A percentile compares a stretch with the other conserved stretches of the same genome.
phyloP scores from a whole-genome alignment of 2,329 filamentous ascomycete genomes.

The Lachnellula occidentalis region DNA sequence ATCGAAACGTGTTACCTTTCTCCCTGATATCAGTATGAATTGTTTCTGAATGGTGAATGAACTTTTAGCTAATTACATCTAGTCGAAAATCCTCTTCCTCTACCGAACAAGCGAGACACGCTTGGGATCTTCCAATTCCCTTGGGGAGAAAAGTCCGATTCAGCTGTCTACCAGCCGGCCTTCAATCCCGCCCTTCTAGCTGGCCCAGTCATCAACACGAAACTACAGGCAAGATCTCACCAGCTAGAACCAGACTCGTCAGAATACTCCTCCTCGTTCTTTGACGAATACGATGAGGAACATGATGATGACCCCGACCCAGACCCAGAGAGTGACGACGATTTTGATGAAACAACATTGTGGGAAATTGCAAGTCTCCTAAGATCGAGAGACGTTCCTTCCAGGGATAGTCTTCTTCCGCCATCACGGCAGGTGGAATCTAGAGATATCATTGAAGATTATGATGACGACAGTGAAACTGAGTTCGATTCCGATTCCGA shows the following conservation, averaged over 20 bases:
- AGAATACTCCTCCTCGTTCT: slow-evolving; percentile 42
- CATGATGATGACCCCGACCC: slow-evolving; percentile 26
- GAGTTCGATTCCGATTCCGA: slow-evolving; percentile 6
- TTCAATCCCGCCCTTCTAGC: slow-evolving; percentile 20
- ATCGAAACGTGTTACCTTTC: slow-evolving; percentile 50
- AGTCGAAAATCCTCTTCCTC: slow-evolving; percentile 54
- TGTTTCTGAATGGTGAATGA: slow-evolving; percentile 3
- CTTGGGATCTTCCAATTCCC: slow-evolving; percentile 62
- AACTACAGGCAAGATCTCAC: slow-evolving; percentile 21
- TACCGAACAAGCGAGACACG: slow-evolving; percentile 52
- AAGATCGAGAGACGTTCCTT: slow-evolving; percentile 46
- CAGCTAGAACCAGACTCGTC: slow-evolving; percentile 20
- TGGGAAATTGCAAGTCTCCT: slow-evolving; percentile 60
- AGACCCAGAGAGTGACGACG: slow-evolving; percentile 30
- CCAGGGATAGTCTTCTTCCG: slow-evolving; percentile 46
- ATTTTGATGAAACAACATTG: slow-evolving; percentile 55
- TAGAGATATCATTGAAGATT: slow-evolving; percentile 16
- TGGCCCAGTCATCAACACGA: slow-evolving; percentile 19
- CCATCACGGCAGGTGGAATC: slow-evolving; percentile 1
- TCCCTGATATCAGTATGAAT: slow-evolving; percentile 50
- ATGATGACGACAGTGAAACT: slow-evolving; percentile 15
- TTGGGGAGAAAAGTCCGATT: slow-evolving; percentile 59
- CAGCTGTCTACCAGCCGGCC: slow-evolving; percentile 39
- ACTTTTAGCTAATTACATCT: slow-evolving; percentile 8
- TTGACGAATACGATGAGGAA: slow-evolving; percentile 54